Evolutionary conservation across 2,329 filamentous ascomycete species (phyloP), one percentile per base, ranked within the genome.

Genomic region (Leptographium flavum): DNA sequence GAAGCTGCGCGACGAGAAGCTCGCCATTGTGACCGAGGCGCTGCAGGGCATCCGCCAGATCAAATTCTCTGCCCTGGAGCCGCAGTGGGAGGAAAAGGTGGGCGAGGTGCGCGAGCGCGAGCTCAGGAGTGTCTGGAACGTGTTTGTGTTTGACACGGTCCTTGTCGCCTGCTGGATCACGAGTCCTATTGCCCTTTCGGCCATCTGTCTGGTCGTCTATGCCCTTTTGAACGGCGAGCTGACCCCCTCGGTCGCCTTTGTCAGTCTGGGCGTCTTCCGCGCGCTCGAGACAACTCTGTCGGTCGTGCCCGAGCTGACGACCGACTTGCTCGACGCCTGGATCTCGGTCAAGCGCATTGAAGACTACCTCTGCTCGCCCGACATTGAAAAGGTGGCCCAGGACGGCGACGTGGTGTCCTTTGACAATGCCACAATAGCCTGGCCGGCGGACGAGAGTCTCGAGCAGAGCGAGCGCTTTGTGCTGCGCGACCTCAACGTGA

Each of bases 1-100:
- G 83, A 83, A 82, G 56, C 69, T 79, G 25, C 70, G 84, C 38
- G 85, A 90, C 58, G 69, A 76, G 45, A 90, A 88, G 60, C 71
- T 87, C 62, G 79, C 73, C 0, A 73, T 87, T 14, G 72, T 92
- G 27, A 83, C 83, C 1, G 84, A 92, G 59, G 82, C 81, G 0
- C 63, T 92, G 1, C 74, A 83, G 53, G 84, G 84, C 8, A 88
- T 90, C 51, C 75, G 83, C 1, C 85, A 92, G 59, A 86, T 92
- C 63, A 92, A 92, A 56, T 87, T 90, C 53, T 83, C 83, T 0
- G 84, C 84, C 1, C 62, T 87, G 2, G 85, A 90, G 58, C 63
- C 67, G 19, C 76, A 83, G 53, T 90, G 85, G 84, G 76, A 87
- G 57, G 67, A 70, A 15, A 82, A 79, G 49, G 83, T 92, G 57